Evolutionary conservation across 495 filamentous ascomycete species (phyloP).

Genomic region (Penicillium soppii): DNA sequence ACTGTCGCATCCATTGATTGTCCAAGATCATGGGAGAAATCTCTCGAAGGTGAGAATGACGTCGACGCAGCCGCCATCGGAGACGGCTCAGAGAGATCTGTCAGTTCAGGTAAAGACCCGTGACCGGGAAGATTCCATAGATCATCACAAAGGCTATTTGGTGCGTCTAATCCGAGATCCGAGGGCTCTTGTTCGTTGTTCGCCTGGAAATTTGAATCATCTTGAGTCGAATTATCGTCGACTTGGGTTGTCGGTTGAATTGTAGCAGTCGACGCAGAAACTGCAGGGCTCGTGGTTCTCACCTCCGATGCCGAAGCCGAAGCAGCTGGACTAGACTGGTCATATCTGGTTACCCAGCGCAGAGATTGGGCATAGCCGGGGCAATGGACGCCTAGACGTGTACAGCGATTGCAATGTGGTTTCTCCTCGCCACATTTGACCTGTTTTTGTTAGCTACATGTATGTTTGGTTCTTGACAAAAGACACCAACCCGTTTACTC

Average conservation of each 20-base stretch:
- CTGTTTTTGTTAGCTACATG: constrained; percentile 21
- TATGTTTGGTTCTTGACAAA: not conserved
- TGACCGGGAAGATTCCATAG: constrained; percentile 37
- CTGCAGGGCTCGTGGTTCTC: constrained; percentile 11
- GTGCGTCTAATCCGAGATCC: constrained; percentile 18
- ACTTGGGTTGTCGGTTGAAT: not conserved
- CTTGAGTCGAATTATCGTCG: constrained; percentile 3
- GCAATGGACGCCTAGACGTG: constrained; percentile 46
- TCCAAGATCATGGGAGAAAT: constrained; percentile 27
- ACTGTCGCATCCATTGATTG: constrained; percentile 21
- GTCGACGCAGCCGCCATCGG: constrained; percentile 13
- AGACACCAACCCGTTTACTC: constrained; percentile 45
- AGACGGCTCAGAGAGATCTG: constrained; percentile 31
- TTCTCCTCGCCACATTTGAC: constrained; percentile 59
- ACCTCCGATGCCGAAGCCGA: constrained; percentile 7
- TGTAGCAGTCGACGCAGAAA: constrained; percentile 2
- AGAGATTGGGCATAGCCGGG: constrained; percentile 55
- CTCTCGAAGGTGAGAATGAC: constrained; percentile 15
- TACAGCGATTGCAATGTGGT: constrained; percentile 52
- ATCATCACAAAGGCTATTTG: constrained; percentile 28
- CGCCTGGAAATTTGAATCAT: constrained; percentile 3
- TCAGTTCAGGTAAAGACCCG: constrained; percentile 34
- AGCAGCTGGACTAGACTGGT: constrained; percentile 18
- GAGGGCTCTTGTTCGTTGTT: constrained; percentile 5
- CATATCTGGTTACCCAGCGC: constrained; percentile 56